phyloP scores from a whole-genome alignment of 2,329 filamentous ascomycete species.

The Colletotrichum theobromicola region DNA sequence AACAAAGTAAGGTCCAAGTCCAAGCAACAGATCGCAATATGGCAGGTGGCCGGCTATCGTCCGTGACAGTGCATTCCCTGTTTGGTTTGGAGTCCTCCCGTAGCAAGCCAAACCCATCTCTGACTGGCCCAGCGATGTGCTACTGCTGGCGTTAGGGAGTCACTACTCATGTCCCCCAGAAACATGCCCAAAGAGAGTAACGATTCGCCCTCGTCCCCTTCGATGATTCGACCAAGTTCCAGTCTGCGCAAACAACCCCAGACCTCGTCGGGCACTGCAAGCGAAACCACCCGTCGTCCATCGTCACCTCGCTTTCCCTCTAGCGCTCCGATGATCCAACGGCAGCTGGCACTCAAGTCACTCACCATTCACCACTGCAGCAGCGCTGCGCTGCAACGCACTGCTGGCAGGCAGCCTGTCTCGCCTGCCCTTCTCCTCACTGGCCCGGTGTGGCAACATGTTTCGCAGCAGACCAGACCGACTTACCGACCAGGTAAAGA shows the following conservation, averaged over 20 bases:
- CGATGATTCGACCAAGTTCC: background rate
- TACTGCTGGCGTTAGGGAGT: background rate
- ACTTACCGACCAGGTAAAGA: background rate
- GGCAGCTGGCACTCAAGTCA: background rate
- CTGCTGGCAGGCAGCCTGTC: background rate
- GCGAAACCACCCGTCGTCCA: background rate
- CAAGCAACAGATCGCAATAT: conserved; percentile 2
- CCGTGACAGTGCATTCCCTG: background rate
- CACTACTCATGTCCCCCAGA: background rate
- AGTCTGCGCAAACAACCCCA: background rate
- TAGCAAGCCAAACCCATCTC: background rate
- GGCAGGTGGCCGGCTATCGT: background rate
- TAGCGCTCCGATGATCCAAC: conserved; percentile 12
- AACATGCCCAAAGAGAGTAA: background rate
- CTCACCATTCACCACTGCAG: background rate
- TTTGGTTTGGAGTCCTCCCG: background rate
- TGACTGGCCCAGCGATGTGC: background rate
- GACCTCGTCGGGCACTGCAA: background rate
- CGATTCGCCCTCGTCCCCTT: background rate
- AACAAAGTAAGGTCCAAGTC: background rate
- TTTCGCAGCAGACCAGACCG: background rate
- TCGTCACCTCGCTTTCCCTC: conserved; percentile 5
- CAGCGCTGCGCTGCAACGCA: background rate
- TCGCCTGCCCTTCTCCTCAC: background rate
- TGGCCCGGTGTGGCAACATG: background rate